A percentile compares a stretch with the other conserved stretches of the same genome.
Conservation (phyloP, 257 asterid genomes). For the Craterostigma plantagineum region DNA sequence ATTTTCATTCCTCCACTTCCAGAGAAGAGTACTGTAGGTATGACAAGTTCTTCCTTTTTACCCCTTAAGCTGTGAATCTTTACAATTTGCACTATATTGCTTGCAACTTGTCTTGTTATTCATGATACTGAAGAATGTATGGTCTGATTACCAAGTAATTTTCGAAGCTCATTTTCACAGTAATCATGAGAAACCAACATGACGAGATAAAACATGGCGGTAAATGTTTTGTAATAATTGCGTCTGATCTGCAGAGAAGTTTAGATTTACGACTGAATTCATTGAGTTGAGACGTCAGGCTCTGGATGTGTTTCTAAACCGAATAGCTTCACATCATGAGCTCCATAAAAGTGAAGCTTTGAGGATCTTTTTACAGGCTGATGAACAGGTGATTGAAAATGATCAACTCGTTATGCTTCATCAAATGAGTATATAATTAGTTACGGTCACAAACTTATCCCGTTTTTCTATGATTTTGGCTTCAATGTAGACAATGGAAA, state of each 20-base stretch:
- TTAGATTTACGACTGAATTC: slow-evolving; percentile 84
- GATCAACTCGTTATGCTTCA: slow-evolving; percentile 3
- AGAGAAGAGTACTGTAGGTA: slow-evolving; percentile 99
- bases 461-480: slow-evolving; percentile 6
- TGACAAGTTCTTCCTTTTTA: neutral
- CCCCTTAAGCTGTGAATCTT: too few species aligned
- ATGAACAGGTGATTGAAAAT: slow-evolving; percentile 61
- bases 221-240: too few species aligned
- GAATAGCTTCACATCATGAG: slow-evolving; percentile 76
- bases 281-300: slow-evolving; percentile 98
- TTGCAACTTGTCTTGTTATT: too few species aligned
- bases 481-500: slow-evolving; percentile 63
- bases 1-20: slow-evolving; percentile 96
- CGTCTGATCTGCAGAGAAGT: slow-evolving; percentile 43
- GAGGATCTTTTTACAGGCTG: slow-evolving; percentile 81
- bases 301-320: slow-evolving; percentile 68
- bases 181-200: too few species aligned
- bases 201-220: too few species aligned
- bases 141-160: too few species aligned
- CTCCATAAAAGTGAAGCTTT: slow-evolving; percentile 77
- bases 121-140: too few species aligned
- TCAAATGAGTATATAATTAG: too few species aligned
- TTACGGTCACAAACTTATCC: too few species aligned
- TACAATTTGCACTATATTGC: too few species aligned
- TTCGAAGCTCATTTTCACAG: too few species aligned